These are phyloP conservation scores for Cymbidium sinense DNA, from an alignment of 106 monocot species.

Conservation along the genomic window DNA sequence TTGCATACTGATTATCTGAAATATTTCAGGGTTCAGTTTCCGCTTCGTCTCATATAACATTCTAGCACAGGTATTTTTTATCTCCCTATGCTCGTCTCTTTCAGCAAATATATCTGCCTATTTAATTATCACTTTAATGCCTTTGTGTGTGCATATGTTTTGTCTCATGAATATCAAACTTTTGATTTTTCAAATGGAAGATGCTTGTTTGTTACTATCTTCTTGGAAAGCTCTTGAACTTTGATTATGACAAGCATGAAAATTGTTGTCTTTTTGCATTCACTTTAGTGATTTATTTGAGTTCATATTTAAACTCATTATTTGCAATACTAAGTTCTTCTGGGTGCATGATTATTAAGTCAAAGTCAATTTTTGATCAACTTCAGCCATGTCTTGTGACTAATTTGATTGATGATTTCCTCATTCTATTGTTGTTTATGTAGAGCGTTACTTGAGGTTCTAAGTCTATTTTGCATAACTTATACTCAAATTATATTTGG, in stretches of 20 bases:
- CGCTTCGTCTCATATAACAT: slow-evolving; percentile 82
- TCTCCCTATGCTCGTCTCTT: neutral
- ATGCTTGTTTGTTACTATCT: neutral
- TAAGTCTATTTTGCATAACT: no score
- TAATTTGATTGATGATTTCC: no score
- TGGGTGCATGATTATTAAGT: neutral
- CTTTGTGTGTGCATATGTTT: neutral
- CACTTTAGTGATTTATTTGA: neutral
- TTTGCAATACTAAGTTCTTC: neutral
- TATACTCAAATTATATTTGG: no score
- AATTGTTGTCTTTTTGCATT: no score
- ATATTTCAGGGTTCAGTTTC: slow-evolving; percentile 43
- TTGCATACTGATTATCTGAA: neutral
- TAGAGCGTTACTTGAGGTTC: no score
- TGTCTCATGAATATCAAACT: neutral
- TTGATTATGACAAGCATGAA: neutral
- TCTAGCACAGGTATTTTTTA: slow-evolving; percentile 72
- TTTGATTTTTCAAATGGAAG: neutral
- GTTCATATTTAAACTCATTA: neutral
- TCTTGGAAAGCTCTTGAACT: neutral
- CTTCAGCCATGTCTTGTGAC: no score
- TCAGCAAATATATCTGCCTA: neutral
- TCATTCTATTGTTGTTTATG: no score
- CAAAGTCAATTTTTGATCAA: neutral
- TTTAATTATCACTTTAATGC: neutral